phyloP scores from a whole-genome alignment of 192 early-diverging fungal species.

The Coemansia sp. region DNA sequence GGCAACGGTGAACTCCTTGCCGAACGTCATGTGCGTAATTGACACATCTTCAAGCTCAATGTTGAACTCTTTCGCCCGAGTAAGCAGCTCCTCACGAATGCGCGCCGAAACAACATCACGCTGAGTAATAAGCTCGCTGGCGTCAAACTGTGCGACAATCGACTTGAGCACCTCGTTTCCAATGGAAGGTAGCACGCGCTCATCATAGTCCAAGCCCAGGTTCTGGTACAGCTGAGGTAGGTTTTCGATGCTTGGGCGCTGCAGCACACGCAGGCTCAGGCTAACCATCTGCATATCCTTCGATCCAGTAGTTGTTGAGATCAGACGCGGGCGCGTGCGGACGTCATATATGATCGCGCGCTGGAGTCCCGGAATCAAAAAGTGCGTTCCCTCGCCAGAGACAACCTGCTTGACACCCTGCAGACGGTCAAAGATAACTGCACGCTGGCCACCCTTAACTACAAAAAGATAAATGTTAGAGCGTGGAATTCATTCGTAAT shows the following conservation, averaged over 20 bases:
- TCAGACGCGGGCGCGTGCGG: constrained; percentile 93
- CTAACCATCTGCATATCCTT: constrained; percentile 99
- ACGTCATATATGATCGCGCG: constrained; percentile 87
- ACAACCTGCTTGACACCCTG: constrained; percentile 81
- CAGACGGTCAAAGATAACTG: constrained; percentile 95
- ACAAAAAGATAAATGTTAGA: constrained; percentile 6
- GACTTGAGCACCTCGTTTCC: constrained; percentile 99
- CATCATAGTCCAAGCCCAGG: constrained; percentile 94
- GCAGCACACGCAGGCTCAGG: constrained; percentile 88
- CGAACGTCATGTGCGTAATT: constrained; percentile 98
- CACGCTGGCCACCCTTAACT: constrained; percentile 96
- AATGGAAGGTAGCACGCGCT: constrained; percentile 94
- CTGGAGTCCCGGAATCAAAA: constrained; percentile 97
- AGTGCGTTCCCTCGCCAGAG: constrained; percentile 94
- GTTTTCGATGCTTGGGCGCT: constrained; percentile 76
- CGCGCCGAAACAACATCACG: constrained; percentile 90
- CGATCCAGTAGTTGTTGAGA: constrained; percentile 98
- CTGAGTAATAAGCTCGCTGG: constrained; percentile 96
- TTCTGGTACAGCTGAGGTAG: constrained; percentile 86
- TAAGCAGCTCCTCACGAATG: constrained; percentile 89
- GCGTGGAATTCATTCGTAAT: background rate
- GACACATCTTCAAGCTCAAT: constrained; percentile 97
- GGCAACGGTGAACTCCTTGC: constrained; percentile 97
- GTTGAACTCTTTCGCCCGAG: constrained; percentile 92
- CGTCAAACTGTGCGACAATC: constrained; percentile 98